Conservation (phyloP, 306 rosid species). For the Fragaria vesca region DNA sequence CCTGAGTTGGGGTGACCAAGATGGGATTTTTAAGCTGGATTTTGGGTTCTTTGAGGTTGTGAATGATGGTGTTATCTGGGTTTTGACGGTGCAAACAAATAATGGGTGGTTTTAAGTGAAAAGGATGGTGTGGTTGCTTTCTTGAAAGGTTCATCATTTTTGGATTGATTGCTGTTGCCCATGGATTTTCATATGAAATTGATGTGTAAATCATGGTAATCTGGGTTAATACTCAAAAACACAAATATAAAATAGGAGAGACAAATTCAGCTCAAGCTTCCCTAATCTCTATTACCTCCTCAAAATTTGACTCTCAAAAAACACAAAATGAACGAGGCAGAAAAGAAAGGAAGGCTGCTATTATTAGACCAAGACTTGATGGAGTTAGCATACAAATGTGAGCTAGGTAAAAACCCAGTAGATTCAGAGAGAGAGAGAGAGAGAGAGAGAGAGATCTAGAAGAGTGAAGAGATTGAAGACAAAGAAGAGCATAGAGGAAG, state of each 20-base stretch:
- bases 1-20: constrained; percentile 18
- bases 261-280: not conserved
- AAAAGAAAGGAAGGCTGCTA: not conserved
- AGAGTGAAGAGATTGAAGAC: constrained; percentile 26
- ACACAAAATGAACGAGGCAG: not conserved
- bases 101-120: constrained; percentile 19
- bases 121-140: constrained; percentile 8
- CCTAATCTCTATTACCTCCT: not conserved
- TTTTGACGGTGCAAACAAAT: constrained; percentile 34
- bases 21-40: constrained; percentile 18
- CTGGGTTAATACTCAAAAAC: not conserved
- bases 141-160: constrained; percentile 4
- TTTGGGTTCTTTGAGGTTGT: constrained; percentile 24
- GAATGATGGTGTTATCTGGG: constrained; percentile 12
- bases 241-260: not conserved
- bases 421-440: not conserved
- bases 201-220: constrained; percentile 47
- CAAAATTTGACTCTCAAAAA: not conserved
- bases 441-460: constrained; percentile 75
- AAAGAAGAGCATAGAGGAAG: constrained; percentile 23
- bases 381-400: not conserved
- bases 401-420: not conserved
- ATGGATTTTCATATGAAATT: constrained; percentile 30
- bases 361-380: too few relatives aligned
- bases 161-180: constrained; percentile 21